Base-by-base conservation (phyloP, 2,329 filamentous ascomycete genomes). In the Aureobasidium sp. region DNA sequence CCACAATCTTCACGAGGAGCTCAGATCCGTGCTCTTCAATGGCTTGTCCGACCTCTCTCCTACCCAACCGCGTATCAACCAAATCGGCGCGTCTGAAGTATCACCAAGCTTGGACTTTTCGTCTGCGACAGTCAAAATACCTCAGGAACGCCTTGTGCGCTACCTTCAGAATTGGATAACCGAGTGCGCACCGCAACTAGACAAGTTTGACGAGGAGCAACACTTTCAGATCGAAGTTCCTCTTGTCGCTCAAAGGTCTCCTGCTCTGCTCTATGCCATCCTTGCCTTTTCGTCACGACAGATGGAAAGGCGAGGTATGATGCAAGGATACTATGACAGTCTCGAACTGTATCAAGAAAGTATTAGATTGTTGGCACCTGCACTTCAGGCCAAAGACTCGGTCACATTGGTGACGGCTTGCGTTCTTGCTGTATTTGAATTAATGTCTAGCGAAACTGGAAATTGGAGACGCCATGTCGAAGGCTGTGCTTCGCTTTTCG, bases 401-500 rank as follows among this genome's bases (percentile, higher is more conserved):
- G 52, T 44, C 37, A 56, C 52, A 1, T 34, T 56, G 37, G 52
- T 56, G 3, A 56, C 52, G 26, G 52, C 52, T 20, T 56, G 52
- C 37, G 10, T 56, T 13, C 39, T 56, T 20, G 52, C 52, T 29
- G 52, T 56, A 4, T 56, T 56, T 23, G 52, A 56, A 44, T 44
- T 56, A 26, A 56, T 56, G 52, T 42, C 37, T 34, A 56, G 52
- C 52, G 52, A 56, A 34, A 56, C 37, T 15, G 52, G 52, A 41
- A 56, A 56, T 17, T 56, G 52, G 52, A 56, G 39, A 44, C 52
- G 52, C 37, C 52, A 56, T 56, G 52, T 56, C 52, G 52, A 56
- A 34, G 52, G 52, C 15, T 56, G 52, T 23, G 52, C 52, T 32
- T 56, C 52, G 7, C 52, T 56, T 1, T 56, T 56, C 52, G 37